Evolutionary conservation across 345 rosid genomes (phyloP), one percentile per base, ranked within the genome.

Genomic region (Rubroshorea leprosula): DNA sequence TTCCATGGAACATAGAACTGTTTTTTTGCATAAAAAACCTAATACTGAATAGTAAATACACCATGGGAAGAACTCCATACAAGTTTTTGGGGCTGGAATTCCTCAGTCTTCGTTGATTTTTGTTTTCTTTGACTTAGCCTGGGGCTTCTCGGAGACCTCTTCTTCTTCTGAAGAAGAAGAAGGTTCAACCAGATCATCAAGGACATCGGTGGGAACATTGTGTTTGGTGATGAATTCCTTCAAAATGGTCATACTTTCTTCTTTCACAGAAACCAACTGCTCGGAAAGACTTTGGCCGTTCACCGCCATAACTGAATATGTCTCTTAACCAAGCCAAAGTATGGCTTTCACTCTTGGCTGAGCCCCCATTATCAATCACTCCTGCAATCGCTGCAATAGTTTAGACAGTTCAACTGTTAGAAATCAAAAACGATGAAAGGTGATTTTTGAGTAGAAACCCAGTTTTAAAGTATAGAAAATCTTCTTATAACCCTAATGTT

Each of bases 161-260:
- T 57, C 73, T 1, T 54, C 89, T 10, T 84, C 93, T 22, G n/a
- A n/a, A n/a, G 73, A 85, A 0, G 87, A 84, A 22, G 84, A 64
- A 68, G 61, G 58, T 67, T 78, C 89, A 0, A 69, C 67, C 17
- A 80, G 51, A 11, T 39, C 45, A 39, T 39, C 45, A 39, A 11
- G 45, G 21, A 86, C 87, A 62, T 92, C 86, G 49, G 60, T 80
- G 0, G 87, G 82, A 64, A 83, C 90, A 65, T 92, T 89, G 66
- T 92, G 87, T 46, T 71, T 89, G 63, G 93, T 81, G 61, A 92
- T 84, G 80, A 78, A 92, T 44, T 89, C 93, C 76, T 84, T 92
- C 39, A 88, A 68, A 45, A 83, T 20, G 56, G 54, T 66, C 95
- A 86, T 92, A 75, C 86, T 86, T 74, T 83, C 72, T 61, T 80